Evolutionary conservation across 2,329 filamentous ascomycete species (phyloP), one percentile per base, ranked within the genome.

Genomic region (Huntiella omanensis): DNA sequence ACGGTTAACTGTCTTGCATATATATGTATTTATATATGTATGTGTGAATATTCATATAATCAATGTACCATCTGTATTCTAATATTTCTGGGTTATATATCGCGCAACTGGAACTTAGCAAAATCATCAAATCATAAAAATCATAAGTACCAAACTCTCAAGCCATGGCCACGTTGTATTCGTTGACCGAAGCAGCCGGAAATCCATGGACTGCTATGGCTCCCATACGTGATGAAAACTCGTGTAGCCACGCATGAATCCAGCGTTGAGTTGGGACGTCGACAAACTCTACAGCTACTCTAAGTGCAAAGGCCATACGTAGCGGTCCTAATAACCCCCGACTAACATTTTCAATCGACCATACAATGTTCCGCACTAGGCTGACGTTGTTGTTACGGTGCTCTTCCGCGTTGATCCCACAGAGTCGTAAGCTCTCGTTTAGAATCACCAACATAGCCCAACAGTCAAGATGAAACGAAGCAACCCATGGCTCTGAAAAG

Each of bases 381-480:
- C 36, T 43, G 16, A 37, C 28, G n/a, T 48, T 44, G 15, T 17
- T 33, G 19, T 44, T 37, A 13, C 36, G 39, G 8, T 15, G 32
- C 7, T 33, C 40, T 22, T 17, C 19, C 11, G 19, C 36, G 4
- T 53, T 54, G 28, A 54, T 52, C 11, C 52, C 53, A 47, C 61
- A 64, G 45, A 59, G 55, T 15, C 57, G 55, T 42, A 65, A 40
- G 5, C 54, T 55, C 49, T 62, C 61, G 45, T 66, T 59, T 33
- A 66, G 51, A 43, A 66, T 59, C n/a, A 64, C 53, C 53, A 62
- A 54, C 34, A 57, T 60, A 5, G 62, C 59, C 60, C 62, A 62
- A 49, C 60, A 63, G 15, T 55, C 56, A 50, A 64, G 53, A 38
- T 58, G 55, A 44, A 65, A 51, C 28, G 59, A 53, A 2, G 61